Evolutionary conservation across 352 stramenopile species (phyloP).

Genomic region (Pythium oligandrum): DNA sequence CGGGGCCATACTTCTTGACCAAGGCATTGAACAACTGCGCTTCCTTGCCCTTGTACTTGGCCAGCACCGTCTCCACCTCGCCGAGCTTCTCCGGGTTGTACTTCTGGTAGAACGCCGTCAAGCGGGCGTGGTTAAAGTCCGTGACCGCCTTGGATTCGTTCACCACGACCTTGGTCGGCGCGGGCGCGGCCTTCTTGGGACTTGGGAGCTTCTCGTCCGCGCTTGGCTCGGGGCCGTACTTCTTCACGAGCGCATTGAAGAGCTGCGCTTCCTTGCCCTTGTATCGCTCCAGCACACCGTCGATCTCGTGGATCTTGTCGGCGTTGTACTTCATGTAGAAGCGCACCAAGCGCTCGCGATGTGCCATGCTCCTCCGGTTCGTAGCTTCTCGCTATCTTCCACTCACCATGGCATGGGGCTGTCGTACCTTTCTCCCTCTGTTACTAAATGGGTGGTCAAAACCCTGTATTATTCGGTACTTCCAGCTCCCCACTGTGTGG

Average conservation of each 20-base stretch:
- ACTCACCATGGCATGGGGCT: not conserved
- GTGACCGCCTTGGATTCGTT: conserved; percentile 26
- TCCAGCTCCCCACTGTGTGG: no score
- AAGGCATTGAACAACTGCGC: conserved; percentile 74
- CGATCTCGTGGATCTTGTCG: conserved; percentile 79
- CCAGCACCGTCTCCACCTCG: conserved; percentile 56
- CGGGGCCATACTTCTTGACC: conserved; percentile 82
- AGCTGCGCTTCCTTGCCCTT: conserved; percentile 69
- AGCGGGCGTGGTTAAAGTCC: conserved; percentile 56
- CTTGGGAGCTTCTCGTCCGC: conserved; percentile 35
- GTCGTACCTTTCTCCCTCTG: not conserved
- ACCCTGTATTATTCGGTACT: no score
- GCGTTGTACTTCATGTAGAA: conserved; percentile 87
- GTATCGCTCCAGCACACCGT: conserved; percentile 77
- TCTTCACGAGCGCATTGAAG: conserved; percentile 74
- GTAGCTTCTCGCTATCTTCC: not conserved
- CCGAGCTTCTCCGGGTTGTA: conserved; percentile 79
- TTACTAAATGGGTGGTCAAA: not conserved
- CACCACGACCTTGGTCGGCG: not conserved
- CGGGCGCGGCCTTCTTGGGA: conserved; percentile 3
- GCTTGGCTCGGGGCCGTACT: conserved; percentile 74
- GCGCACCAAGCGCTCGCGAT: conserved; percentile 63
- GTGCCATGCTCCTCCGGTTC: conserved; percentile 28
- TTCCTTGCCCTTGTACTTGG: conserved; percentile 83
- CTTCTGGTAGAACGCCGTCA: conserved; percentile 77